Evolutionary conservation across 306 rosid genomes (phyloP).

Genomic region (Lathyrus tuberosus): DNA sequence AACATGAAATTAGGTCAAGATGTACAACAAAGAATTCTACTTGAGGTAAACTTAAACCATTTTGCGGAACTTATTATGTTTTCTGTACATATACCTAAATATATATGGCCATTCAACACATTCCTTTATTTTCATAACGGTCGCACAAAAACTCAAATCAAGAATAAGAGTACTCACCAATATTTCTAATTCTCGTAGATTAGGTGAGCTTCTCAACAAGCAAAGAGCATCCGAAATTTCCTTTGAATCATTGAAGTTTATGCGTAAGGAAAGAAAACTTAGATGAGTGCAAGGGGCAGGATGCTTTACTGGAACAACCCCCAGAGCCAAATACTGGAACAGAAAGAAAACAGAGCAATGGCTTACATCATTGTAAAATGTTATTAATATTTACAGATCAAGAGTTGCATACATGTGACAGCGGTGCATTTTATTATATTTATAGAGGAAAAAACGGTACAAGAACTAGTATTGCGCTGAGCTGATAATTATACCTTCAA

Average conservation of each 20-base stretch:
- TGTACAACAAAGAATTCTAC: constrained; percentile 6
- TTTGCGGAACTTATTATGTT: no score
- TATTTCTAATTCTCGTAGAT: constrained; percentile 59
- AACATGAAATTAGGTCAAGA: constrained; percentile 5
- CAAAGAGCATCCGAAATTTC: constrained; percentile 58
- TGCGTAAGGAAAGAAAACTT: constrained; percentile 55
- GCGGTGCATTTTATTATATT: no score
- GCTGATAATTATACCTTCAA: no score
- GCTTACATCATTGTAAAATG: constrained; percentile 21
- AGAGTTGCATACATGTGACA: no score
- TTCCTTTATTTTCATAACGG: no score
- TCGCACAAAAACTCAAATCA: no score
- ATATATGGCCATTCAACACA: no score
- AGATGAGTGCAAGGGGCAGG: constrained; percentile 53
- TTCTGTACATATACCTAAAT: no score
- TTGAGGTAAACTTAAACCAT: constrained; percentile 16
- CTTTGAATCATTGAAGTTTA: constrained; percentile 54
- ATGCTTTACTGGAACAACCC: constrained; percentile 46
- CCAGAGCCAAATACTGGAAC: constrained; percentile 58
- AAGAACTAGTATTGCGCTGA: no score
- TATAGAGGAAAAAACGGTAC: no score
- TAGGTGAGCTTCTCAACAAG: constrained; percentile 62
- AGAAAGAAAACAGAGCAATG: constrained; percentile 39
- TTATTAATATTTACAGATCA: neutral
- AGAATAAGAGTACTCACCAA: constrained; percentile 57